Base-by-base conservation (phyloP, 176 grass and related monocot species). In the Cenchrus fungigraminus region DNA sequence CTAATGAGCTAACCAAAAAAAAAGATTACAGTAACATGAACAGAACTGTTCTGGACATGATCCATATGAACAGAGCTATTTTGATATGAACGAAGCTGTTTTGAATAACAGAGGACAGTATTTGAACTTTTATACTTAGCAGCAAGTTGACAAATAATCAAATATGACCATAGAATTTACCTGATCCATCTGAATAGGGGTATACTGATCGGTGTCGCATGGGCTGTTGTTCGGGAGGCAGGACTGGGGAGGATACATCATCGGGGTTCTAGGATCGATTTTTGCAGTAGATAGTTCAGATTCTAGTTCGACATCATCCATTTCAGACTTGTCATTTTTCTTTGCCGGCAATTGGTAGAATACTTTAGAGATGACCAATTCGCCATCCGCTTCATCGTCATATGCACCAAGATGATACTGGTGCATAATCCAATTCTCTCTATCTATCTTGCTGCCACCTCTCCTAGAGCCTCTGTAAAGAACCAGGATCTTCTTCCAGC, bases 401-500 rank as follows among this genome's bases (percentile, higher is more conserved):
- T 91, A 62, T 7, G 9, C 51, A 14, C 97, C 91, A 74, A 96
- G 85, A 87, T 96, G 92, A n/a, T 91, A 96, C 40, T 99, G 88
- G 92, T 94, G 94, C 82, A 99, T 96, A 47, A 82, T 90, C 97
- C 94, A 99, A 53, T 89, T 87, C 44, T 79, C 67, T 85, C 67
- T 94, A 2, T 72, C 49, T 57, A 49, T 85, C 58, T 74, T 94
- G 78, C 16, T 7, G 1, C 45, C 47, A 17, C 68, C 58, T 34
- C 29, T 65, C 56, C 82, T 77, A 9, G 65, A 2, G 66, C 69
- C 76, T 74, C 61, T 92, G 78, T 82, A 79, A 37, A 98, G 92
- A 80, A 94, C 90, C 68, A 98, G 43, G 81, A 95, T 95, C 85
- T 98, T 96, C 79, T 89, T 98, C 93, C 91, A 98, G 5, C 93